A percentile compares a stretch with the other conserved stretches of the same genome.
Evolutionary conservation across 305 asterid genomes (phyloP).

Genomic region (Solanum hybrid): DNA sequence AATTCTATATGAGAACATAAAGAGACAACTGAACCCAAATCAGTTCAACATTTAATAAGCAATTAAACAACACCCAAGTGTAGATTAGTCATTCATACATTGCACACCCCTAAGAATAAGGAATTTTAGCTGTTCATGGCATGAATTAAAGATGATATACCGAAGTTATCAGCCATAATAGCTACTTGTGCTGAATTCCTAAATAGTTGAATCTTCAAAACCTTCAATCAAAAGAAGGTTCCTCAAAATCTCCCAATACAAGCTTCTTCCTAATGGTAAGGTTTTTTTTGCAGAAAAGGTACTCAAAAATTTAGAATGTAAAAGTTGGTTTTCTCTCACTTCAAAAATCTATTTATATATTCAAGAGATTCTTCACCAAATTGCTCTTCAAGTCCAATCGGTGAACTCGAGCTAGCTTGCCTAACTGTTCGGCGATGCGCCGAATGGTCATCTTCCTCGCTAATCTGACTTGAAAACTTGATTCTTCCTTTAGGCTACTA

Average conservation of each 20-base stretch:
- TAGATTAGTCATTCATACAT: neutral
- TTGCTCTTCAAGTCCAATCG: too few species aligned
- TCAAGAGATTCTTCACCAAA: too few species aligned
- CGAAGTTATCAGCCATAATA: neutral
- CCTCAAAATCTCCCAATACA: neutral
- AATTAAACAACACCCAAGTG: neutral
- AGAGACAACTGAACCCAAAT: neutral
- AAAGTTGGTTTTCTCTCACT: neutral
- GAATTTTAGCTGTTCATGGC: neutral
- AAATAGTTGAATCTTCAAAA: neutral
- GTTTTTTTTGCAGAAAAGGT: neutral
- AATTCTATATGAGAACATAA: neutral
- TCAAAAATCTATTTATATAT: neutral
- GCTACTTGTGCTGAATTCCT: neutral
- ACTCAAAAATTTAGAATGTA: neutral
- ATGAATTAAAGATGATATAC: neutral
- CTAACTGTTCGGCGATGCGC: too few species aligned
- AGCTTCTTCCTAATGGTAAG: neutral
- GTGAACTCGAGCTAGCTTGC: too few species aligned
- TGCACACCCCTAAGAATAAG: neutral
- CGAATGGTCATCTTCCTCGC: too few species aligned
- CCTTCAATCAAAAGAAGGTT: neutral
- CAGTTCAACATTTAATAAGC: neutral
- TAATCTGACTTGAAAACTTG: too few species aligned
- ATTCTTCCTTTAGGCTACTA: too few species aligned